A percentile compares a stretch with the other conserved stretches of the same genome.
phyloP scores from a whole-genome alignment of 2,329 filamentous ascomycete species.

The Gnomoniopsis sp. region DNA sequence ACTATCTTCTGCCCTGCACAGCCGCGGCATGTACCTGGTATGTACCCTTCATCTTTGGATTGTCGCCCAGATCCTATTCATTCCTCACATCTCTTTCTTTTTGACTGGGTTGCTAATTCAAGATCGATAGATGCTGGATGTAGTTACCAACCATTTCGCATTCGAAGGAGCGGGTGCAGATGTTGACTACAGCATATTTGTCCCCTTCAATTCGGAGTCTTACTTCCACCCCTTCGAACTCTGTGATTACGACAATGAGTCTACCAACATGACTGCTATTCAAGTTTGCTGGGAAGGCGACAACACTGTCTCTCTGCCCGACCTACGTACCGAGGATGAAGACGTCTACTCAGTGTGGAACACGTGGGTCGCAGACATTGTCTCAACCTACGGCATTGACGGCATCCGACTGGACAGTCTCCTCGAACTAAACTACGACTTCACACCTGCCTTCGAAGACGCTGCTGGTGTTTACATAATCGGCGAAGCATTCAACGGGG shows the following conservation, averaged over 20 bases:
- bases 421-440: constrained; percentile 45
- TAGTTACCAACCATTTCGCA: constrained; percentile 57
- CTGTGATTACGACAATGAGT: constrained; percentile 40
- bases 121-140: constrained; percentile 57
- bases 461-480: constrained; percentile 46
- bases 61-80: neutral
- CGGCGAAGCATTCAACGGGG: constrained; percentile 48
- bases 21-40: constrained; percentile 42
- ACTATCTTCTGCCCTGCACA: constrained; percentile 48
- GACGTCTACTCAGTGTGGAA: constrained; percentile 41
- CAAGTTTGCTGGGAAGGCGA: constrained; percentile 47
- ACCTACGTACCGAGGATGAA: constrained; percentile 44
- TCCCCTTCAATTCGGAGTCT: constrained; percentile 50
- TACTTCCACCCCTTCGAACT: constrained; percentile 57
- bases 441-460: constrained; percentile 41
- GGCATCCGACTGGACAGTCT: constrained; percentile 48
- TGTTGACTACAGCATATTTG: constrained; percentile 52
- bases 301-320: constrained; percentile 45
- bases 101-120: neutral
- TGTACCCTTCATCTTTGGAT: neutral
- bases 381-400: constrained; percentile 51
- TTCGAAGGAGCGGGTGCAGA: constrained; percentile 42
- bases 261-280: constrained; percentile 33
- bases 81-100: neutral
- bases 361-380: constrained; percentile 43